Evolutionary conservation across 192 early-diverging fungal genomes (phyloP).

Genomic region (Allomyces javanicus): DNA sequence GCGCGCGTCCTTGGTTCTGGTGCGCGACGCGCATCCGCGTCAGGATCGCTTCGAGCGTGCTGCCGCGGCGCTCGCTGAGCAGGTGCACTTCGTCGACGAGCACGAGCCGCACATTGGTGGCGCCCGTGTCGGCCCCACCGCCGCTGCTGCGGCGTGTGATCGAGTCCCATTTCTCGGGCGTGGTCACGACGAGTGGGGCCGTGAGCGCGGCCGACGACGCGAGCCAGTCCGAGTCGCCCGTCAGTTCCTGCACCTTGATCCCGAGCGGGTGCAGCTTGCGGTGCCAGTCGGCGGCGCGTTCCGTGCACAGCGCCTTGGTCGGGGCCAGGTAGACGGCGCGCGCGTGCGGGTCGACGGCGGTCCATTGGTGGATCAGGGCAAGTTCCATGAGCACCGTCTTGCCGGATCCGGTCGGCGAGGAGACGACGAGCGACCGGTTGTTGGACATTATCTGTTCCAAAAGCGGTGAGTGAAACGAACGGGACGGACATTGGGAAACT

Average conservation of each 20-base stretch:
- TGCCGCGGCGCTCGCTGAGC: conserved; percentile 36
- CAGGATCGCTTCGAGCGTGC: conserved; percentile 40
- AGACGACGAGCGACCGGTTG: conserved; percentile 10
- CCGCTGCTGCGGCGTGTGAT: conserved; percentile 16
- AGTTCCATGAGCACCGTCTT: conserved; percentile 46
- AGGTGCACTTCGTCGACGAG: conserved; percentile 55
- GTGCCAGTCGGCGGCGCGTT: conserved; percentile 38
- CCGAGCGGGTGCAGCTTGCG: conserved; percentile 19
- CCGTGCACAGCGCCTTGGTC: conserved; percentile 40
- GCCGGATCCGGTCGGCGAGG: conserved; percentile 46
- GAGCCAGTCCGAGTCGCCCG: conserved; percentile 19
- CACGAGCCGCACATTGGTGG: conserved; percentile 14
- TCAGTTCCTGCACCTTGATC: conserved; percentile 22
- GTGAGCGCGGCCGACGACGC: conserved; percentile 6
- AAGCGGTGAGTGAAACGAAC: conserved; percentile 5
- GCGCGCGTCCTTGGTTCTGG: conserved; percentile 7
- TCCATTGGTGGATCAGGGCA: conserved; percentile 7
- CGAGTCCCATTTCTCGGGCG: conserved; percentile 53
- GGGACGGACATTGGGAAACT: too few relatives aligned
- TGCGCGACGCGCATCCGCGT: conserved; percentile 21
- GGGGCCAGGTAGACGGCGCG: conserved; percentile 46
- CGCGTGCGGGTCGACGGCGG: neutral
- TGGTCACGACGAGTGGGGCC: conserved; percentile 30
- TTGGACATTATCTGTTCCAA: neutral
- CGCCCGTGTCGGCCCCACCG: conserved; percentile 4